Base-by-base conservation (phyloP, 345 rosid genomes). In the Melastoma malabathricum region DNA sequence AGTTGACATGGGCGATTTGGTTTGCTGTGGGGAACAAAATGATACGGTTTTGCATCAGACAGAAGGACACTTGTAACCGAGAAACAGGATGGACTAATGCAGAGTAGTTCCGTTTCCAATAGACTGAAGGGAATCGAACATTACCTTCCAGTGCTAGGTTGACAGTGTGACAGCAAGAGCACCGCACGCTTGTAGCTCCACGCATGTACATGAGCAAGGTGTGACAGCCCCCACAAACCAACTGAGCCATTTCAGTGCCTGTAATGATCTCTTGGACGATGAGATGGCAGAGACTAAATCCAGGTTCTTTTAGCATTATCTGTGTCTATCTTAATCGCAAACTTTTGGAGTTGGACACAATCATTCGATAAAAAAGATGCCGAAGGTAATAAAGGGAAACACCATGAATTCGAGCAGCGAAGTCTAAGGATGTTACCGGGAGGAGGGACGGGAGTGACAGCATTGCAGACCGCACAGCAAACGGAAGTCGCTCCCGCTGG, bases 381-480 rank as follows among this genome's bases (percentile, higher is more conserved):
- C 2, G 25, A 4, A 22, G 25, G 25, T 22, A 22, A 4, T 22
- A 22, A 22, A 22, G 25, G 25, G 25, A 22, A n/a, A 29, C 45
- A 29, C 20, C 15, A 14, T 49, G 14, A 23, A 39, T 17, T 31
- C 18, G 15, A 22, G 27, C 19, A 41, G 27, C 17, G 43, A 12
- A 18, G 31, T 39, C 55, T 34, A 29, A 34, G 15, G 38, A 41
- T 34, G 39, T 15, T 75, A 84, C 98, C 98, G 3, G 89, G 93
- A 43, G 96, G 93, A 10, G 98, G 96, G 53, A 92, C 98, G 1
- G 84, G 81, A 12, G 98, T 92, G 54, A 92, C 95, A 50, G 93
- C 96, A 81, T 79, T 92, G 80, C 98, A 92, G n/a, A 92, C 95
- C 17, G 98, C 98, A 56, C 98, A 92, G 61, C 98, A 92, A 15